phyloP scores from a whole-genome alignment of 78 protist genomes.

The Emiliania huxleyi region DNA sequence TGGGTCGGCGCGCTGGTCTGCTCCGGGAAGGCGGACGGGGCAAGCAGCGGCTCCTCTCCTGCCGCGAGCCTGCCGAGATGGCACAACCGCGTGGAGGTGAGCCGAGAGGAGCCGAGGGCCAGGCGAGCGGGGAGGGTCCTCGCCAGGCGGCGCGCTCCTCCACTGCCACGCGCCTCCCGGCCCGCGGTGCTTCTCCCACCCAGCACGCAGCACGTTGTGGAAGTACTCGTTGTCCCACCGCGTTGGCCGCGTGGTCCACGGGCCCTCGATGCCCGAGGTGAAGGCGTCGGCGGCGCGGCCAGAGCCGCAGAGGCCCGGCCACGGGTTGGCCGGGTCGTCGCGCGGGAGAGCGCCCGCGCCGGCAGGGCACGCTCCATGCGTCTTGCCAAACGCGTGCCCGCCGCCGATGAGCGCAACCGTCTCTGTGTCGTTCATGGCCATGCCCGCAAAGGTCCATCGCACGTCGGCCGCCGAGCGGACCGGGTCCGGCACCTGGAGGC shows the following conservation, averaged over 20 bases:
- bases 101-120: neutral
- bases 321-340: neutral
- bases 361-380: constrained; percentile 65
- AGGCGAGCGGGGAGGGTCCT: too few relatives aligned
- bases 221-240: constrained; percentile 55
- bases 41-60: too few relatives aligned
- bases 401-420: constrained; percentile 75
- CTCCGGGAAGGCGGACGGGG: too few relatives aligned
- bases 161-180: neutral
- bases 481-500: neutral
- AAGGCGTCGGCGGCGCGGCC: constrained; percentile 59
- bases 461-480: neutral
- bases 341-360: constrained; percentile 31
- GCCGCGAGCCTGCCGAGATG: too few relatives aligned
- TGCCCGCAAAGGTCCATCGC: constrained; percentile 57
- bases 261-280: constrained; percentile 68
- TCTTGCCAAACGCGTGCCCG: constrained; percentile 72
- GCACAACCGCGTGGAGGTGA: too few relatives aligned
- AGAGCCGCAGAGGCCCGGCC: constrained; percentile 20
- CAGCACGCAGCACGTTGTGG: neutral
- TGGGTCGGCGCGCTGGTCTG: too few relatives aligned
- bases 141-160: too few relatives aligned
- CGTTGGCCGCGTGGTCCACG: constrained; percentile 67
- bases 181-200: constrained; percentile 4
- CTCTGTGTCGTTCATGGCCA: constrained; percentile 66